Evolutionary conservation across 2,329 filamentous ascomycete genomes (phyloP).

Genomic region (Xylaria sp.): DNA sequence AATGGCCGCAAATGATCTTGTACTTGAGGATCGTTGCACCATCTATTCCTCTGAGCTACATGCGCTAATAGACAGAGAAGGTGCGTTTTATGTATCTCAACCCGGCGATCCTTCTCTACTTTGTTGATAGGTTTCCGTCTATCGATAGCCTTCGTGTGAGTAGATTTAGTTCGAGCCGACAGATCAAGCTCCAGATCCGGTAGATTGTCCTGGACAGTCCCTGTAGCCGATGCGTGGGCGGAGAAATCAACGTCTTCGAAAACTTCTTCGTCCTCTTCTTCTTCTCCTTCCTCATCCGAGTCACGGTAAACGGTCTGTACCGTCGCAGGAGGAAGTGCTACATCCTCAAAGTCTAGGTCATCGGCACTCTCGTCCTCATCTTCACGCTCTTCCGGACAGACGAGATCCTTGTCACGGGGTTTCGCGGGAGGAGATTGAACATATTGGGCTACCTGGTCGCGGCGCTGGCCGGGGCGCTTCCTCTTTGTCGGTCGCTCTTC

Average conservation of each 20-base stretch:
- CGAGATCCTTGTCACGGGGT: neutral
- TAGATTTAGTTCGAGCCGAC: conserved; percentile 49
- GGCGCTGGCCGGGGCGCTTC: conserved; percentile 44
- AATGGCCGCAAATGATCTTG: conserved; percentile 70
- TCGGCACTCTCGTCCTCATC: conserved; percentile 48
- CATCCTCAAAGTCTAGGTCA: conserved; percentile 57
- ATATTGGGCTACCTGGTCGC: conserved; percentile 32
- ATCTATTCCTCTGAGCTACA: conserved; percentile 76
- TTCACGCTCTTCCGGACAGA: conserved; percentile 6
- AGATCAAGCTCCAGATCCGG: conserved; percentile 59
- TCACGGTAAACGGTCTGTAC: conserved; percentile 58
- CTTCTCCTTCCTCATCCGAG: conserved; percentile 51
- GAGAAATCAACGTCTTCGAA: conserved; percentile 58
- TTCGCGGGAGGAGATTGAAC: conserved; percentile 8
- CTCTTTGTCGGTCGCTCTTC: conserved; percentile 52
- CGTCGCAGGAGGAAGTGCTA: conserved; percentile 52
- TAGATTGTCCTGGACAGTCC: conserved; percentile 34
- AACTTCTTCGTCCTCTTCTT: conserved; percentile 46
- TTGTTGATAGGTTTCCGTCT: conserved; percentile 59
- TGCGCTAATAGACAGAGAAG: conserved; percentile 83
- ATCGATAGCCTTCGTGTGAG: conserved; percentile 42
- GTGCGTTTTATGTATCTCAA: conserved; percentile 86
- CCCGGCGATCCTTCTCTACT: conserved; percentile 60
- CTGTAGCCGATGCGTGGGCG: conserved; percentile 31
- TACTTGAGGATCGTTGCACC: conserved; percentile 80